phyloP scores from a whole-genome alignment of 257 asterid species.

The Gentiana macrophylla region DNA sequence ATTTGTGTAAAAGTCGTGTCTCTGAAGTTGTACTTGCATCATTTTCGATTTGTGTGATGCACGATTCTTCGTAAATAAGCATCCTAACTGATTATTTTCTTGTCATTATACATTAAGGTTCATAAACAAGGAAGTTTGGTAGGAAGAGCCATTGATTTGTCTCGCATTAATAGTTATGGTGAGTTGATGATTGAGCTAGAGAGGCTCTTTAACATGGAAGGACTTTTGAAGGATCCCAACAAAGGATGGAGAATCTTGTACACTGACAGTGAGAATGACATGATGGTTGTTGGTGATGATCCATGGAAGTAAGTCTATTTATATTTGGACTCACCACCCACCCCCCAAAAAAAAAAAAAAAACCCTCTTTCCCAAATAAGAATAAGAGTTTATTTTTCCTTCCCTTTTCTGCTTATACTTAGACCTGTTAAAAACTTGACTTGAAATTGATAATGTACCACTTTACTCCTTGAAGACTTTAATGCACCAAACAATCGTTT shows the following conservation, averaged over 20 bases:
- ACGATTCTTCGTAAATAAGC: too few species aligned
- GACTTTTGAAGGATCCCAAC: slow-evolving; percentile 60
- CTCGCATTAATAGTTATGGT: slow-evolving; percentile 53
- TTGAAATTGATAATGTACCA: too few species aligned
- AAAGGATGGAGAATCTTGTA: slow-evolving; percentile 89
- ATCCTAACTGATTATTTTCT: too few species aligned
- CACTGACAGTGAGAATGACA: slow-evolving; percentile 89
- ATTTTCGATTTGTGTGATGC: slow-evolving; percentile 4
- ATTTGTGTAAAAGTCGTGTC: too few species aligned
- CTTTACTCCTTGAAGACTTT: too few species aligned
- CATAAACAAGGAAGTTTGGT: slow-evolving; percentile 96
- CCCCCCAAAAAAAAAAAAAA: too few species aligned
- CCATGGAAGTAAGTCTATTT: slow-evolving; percentile 81
- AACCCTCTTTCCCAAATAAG: too few species aligned
- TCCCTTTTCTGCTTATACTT: too few species aligned
- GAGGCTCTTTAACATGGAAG: slow-evolving; percentile 82
- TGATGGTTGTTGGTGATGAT: slow-evolving; percentile 98
- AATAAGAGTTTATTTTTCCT: too few species aligned
- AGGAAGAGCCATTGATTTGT: slow-evolving; percentile 91
- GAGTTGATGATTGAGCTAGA: slow-evolving; percentile 70
- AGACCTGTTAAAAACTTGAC: too few species aligned
- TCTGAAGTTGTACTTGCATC: background rate
- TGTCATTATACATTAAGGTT: slow-evolving; percentile 38
- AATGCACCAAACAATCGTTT: too few species aligned
- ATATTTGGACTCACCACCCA: too few species aligned